Conservation (phyloP, 2,329 filamentous ascomycete species). For the Pseudogymnoascus sp. region DNA sequence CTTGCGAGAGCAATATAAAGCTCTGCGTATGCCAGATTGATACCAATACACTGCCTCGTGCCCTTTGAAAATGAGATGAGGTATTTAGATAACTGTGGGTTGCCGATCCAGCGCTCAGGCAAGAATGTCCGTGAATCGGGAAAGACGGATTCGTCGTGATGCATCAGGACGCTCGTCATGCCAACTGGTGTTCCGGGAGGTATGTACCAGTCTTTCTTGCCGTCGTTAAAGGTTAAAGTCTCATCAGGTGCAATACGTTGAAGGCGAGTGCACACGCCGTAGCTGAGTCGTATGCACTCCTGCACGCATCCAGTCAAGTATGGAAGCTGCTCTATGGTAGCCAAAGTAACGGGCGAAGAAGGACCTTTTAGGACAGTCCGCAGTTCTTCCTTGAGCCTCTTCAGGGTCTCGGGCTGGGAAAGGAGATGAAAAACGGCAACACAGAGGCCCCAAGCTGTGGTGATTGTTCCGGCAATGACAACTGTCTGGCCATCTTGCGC, state of each 20-base stretch:
- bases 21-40: slow-evolving; percentile 21
- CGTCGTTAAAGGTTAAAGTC: slow-evolving; percentile 17
- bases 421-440: slow-evolving; percentile 32
- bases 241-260: slow-evolving; percentile 23
- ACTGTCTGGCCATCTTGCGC: slow-evolving; percentile 27
- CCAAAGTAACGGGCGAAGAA: slow-evolving; percentile 12
- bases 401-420: slow-evolving; percentile 25
- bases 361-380: slow-evolving; percentile 15
- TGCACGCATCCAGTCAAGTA: slow-evolving; percentile 30
- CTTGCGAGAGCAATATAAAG: slow-evolving; percentile 17
- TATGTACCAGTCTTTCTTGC: slow-evolving; percentile 17
- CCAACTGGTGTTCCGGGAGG: slow-evolving; percentile 31
- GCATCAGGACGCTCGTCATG: slow-evolving; percentile 33
- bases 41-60: slow-evolving; percentile 36
- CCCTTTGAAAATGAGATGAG: slow-evolving; percentile 38
- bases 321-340: slow-evolving; percentile 23
- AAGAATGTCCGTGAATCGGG: slow-evolving; percentile 33
- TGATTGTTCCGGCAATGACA: slow-evolving; percentile 32
- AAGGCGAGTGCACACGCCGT: slow-evolving; percentile 27
- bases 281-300: slow-evolving; percentile 29
- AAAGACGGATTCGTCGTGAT: slow-evolving; percentile 34
- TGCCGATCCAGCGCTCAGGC: slow-evolving; percentile 36
- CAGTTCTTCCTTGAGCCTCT: slow-evolving; percentile 31
- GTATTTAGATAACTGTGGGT: slow-evolving; percentile 31
- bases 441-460: slow-evolving; percentile 30